Evolutionary conservation across 2,329 filamentous ascomycete genomes (phyloP).

Genomic region (Ciborinia camelliae): DNA sequence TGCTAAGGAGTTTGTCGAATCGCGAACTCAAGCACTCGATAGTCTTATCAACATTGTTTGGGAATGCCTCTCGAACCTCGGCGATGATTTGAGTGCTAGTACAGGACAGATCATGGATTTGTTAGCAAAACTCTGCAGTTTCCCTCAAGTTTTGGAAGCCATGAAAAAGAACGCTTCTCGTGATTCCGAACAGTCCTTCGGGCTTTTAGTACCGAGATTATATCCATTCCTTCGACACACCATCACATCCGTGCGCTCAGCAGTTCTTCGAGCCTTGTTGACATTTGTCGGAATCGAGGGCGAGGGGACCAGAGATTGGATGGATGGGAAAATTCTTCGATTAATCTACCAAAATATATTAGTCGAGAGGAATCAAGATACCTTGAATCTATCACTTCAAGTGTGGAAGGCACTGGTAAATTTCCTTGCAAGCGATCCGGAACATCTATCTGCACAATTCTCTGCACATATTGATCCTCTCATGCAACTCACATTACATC

Average conservation of each 20-base stretch:
- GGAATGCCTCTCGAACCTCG: conserved; percentile 95
- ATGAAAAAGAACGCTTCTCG: conserved; percentile 88
- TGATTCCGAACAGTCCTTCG: conserved; percentile 85
- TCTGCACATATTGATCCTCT: conserved; percentile 73
- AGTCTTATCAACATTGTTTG: conserved; percentile 90
- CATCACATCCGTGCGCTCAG: conserved; percentile 90
- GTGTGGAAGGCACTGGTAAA: conserved; percentile 80
- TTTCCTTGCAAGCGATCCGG: conserved; percentile 59
- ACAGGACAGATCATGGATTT: conserved; percentile 99
- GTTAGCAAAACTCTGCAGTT: conserved; percentile 90
- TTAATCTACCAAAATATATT: conserved; percentile 93
- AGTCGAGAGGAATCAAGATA: conserved; percentile 83
- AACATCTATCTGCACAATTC: conserved; percentile 69
- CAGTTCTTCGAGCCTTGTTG: conserved; percentile 85
- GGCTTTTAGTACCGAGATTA: conserved; percentile 83
- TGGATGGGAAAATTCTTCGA: conserved; percentile 82
- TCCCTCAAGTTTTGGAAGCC: conserved; percentile 84
- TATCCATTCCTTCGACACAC: conserved; percentile 97
- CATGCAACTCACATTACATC: conserved; percentile 79
- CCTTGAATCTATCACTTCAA: conserved; percentile 77
- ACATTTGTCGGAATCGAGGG: conserved; percentile 89
- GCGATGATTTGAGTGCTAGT: conserved; percentile 93
- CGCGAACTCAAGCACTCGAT: conserved; percentile 74
- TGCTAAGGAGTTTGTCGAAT: conserved; percentile 86
- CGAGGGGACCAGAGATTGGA: conserved; percentile 79